Conservation (phyloP, 352 stramenopile genomes). For the Saprolegnia diclina region DNA sequence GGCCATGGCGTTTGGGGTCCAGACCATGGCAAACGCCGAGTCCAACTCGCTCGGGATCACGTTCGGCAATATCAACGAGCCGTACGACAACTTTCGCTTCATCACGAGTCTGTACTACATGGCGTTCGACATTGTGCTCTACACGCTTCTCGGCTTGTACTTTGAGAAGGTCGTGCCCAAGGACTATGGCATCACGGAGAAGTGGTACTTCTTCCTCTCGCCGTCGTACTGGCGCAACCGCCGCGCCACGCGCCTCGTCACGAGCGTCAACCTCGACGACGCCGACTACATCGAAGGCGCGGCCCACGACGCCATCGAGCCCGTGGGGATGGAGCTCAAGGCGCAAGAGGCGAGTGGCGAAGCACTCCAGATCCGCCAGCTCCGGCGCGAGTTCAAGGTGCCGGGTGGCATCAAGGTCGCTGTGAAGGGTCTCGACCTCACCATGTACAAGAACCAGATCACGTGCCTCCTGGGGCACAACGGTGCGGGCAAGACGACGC, state of each 20-base stretch:
- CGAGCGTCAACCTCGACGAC: slow-evolving; percentile 5
- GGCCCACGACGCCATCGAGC: slow-evolving; percentile 39
- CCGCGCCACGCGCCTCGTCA: background rate
- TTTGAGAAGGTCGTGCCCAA: slow-evolving; percentile 87
- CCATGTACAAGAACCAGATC: slow-evolving; percentile 92
- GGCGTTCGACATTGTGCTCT: slow-evolving; percentile 84
- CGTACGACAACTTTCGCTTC: slow-evolving; percentile 63
- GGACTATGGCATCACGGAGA: slow-evolving; percentile 83
- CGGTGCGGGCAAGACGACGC: slow-evolving; percentile 89
- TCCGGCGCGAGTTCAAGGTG: slow-evolving; percentile 72
- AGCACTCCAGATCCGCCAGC: slow-evolving; percentile 46
- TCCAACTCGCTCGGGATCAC: slow-evolving; percentile 52
- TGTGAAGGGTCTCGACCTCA: slow-evolving; percentile 78
- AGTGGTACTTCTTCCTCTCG: slow-evolving; percentile 85
- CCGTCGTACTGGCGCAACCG: slow-evolving; percentile 57
- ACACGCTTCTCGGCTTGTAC: slow-evolving; percentile 85
- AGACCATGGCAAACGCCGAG: slow-evolving; percentile 55
- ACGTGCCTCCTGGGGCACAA: slow-evolving; percentile 91
- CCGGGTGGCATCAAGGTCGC: slow-evolving; percentile 74
- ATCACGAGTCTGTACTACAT: slow-evolving; percentile 67
- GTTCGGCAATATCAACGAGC: slow-evolving; percentile 38
- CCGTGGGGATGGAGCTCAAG: slow-evolving; percentile 38
- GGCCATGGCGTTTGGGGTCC: slow-evolving; percentile 73
- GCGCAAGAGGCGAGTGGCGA: slow-evolving; percentile 39
- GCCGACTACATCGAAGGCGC: slow-evolving; percentile 29